phyloP scores from a whole-genome alignment of 179 eudicot species.

The Beta macrorhiza region DNA sequence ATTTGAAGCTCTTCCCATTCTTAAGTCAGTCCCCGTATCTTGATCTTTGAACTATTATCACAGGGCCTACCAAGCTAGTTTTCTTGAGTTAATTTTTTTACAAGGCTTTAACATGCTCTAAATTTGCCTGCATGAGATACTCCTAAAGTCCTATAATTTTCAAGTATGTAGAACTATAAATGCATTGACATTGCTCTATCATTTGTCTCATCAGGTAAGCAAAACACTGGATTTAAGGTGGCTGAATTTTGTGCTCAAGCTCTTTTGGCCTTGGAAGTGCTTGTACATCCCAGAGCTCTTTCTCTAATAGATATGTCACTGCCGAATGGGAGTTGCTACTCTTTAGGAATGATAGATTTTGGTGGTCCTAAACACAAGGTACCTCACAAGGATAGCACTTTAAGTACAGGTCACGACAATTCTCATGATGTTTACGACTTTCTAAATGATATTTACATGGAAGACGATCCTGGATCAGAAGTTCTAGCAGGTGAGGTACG shows the following conservation, averaged over 20 bases:
- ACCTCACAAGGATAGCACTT: constrained; percentile 24
- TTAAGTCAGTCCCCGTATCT: background rate
- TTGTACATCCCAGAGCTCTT: constrained; percentile 81
- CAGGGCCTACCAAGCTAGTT: background rate
- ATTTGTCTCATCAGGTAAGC: constrained; percentile 49
- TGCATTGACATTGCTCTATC: background rate
- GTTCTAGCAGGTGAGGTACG: constrained; percentile 26
- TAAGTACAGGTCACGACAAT: constrained; percentile 24
- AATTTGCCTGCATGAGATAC: background rate
- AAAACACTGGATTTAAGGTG: constrained; percentile 61
- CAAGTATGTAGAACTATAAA: background rate
- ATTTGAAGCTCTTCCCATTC: background rate
- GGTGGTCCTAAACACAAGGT: constrained; percentile 28
- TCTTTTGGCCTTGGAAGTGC: constrained; percentile 65
- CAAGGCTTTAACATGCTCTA: background rate
- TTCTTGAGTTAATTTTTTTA: background rate
- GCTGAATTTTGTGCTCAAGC: constrained; percentile 76
- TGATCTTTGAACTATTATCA: background rate
- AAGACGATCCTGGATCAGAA: constrained; percentile 36
- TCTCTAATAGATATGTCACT: constrained; percentile 52
- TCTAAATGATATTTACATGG: constrained; percentile 47
- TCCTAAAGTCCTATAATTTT: background rate
- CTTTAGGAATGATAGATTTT: constrained; percentile 30
- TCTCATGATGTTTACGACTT: constrained; percentile 50
- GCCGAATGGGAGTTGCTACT: constrained; percentile 15